Conservation (phyloP, 2,329 filamentous ascomycete species). For the Aureobasidium leucospermi region DNA sequence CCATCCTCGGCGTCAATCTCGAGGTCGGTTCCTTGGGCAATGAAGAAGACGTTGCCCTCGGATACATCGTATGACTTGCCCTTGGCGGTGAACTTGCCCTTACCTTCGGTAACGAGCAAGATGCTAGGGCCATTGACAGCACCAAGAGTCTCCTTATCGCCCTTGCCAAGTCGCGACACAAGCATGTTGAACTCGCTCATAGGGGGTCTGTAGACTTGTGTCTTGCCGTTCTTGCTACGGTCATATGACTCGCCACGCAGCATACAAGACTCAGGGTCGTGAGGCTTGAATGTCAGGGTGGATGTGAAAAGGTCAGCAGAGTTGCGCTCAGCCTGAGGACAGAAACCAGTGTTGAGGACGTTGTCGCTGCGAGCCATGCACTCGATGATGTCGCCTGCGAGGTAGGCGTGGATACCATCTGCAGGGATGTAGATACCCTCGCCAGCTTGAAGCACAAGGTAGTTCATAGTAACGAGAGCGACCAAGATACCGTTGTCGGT, state of each 20-base stretch:
- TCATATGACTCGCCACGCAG: constrained; percentile 44
- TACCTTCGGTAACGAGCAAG: constrained; percentile 54
- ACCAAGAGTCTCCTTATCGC: constrained; percentile 52
- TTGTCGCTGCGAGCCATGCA: constrained; percentile 73
- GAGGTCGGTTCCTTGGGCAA: constrained; percentile 51
- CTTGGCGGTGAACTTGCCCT: constrained; percentile 49
- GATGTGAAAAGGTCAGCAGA: constrained; percentile 56
- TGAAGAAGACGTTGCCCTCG: constrained; percentile 59
- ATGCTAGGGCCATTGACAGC: constrained; percentile 55
- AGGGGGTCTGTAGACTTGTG: constrained; percentile 57
- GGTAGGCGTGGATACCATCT: constrained; percentile 67
- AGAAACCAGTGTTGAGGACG: constrained; percentile 69
- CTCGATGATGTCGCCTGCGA: constrained; percentile 67
- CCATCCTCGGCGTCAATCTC: constrained; percentile 38
- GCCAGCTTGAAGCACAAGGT: constrained; percentile 55
- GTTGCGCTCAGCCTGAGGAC: constrained; percentile 57
- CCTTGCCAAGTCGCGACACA: constrained; percentile 47
- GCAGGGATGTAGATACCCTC: constrained; percentile 64
- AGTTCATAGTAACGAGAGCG: constrained; percentile 69
- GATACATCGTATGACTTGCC: constrained; percentile 47
- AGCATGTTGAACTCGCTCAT: constrained; percentile 68
- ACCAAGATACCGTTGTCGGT: constrained; percentile 61
- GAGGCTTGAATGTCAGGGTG: constrained; percentile 57
- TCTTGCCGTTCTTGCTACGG: constrained; percentile 52
- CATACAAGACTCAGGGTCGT: constrained; percentile 50